phyloP scores from a whole-genome alignment of 2,329 filamentous ascomycete genomes.

The Sclerotinia glacialis region DNA sequence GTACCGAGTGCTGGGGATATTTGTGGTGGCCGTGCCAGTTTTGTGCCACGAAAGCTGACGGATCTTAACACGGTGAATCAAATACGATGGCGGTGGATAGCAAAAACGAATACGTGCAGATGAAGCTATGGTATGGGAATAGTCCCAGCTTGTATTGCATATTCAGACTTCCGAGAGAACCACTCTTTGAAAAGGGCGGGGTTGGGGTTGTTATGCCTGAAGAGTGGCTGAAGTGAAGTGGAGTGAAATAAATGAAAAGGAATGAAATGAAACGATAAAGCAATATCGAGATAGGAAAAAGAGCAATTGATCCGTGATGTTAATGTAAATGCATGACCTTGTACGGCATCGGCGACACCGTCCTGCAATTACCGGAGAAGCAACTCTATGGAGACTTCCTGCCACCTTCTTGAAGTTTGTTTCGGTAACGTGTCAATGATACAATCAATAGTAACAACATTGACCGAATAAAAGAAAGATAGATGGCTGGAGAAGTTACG shows the following conservation, averaged over 20 bases:
- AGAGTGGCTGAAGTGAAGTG: neutral
- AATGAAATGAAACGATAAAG: constrained; percentile 1
- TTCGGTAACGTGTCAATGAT: neutral
- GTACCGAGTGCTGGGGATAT: constrained; percentile 2
- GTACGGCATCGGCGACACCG: neutral
- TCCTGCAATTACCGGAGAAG: constrained; percentile 1
- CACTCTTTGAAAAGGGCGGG: constrained; percentile 14
- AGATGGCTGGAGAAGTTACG: constrained; percentile 15
- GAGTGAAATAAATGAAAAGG: too few species aligned
- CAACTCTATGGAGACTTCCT: neutral
- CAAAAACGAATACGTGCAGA: constrained; percentile 9
- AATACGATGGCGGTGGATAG: constrained; percentile 4
- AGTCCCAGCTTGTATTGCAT: constrained; percentile 8
- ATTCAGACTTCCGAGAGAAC: neutral
- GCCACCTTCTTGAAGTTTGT: neutral
- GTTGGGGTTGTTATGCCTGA: neutral
- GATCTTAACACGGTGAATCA: constrained; percentile 6
- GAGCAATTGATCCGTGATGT: neutral
- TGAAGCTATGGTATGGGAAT: constrained; percentile 1
- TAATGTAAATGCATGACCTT: neutral
- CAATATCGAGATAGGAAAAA: neutral
- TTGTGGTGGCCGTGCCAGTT: neutral
- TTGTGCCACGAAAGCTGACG: constrained; percentile 8
- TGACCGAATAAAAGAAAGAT: neutral
- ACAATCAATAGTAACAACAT: too few species aligned